Evolutionary conservation across 2,329 filamentous ascomycete genomes (phyloP), one percentile per base, ranked within the genome.

Genomic region (Fusarium avenaceum): DNA sequence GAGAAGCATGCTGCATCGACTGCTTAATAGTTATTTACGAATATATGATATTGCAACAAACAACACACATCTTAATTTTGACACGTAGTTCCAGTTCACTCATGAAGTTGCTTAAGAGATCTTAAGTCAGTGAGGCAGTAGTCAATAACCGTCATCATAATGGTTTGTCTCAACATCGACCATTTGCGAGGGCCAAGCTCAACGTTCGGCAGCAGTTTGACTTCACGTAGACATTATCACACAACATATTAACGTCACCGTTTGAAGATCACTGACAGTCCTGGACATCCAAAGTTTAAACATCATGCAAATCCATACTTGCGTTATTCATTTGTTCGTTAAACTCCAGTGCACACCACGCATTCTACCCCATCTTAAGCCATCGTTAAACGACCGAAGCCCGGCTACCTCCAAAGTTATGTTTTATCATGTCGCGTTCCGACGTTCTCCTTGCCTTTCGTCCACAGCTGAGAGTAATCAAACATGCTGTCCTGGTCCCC

Each of bases 391-490:
- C 39, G 57, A 50, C 49, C 22, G 40, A 65, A 65, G 35, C 40
- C 22, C 19, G 56, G 70, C 71, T 48, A 63, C 60, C 64, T 57
- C 49, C 53, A 44, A 56, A 58, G 55, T 60, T 39, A 33, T 59
- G 53, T 72, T 69, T 50, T 39, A 61, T 43, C 50, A 22, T 52
- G 43, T 51, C 26, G 61, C 56, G 43, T 57, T 35, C 35, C 57
- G 13, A 38, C 57, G 56, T 43, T 45, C 52, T 47, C 57, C 49
- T 42, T 42, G 22, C 32, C 45, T 20, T 51, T 70, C 63, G 62
- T 73, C 66, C 69, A 62, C 70, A 53, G 69, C 54, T 62, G 60
- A 50, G 40, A 60, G 55, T 50, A 26, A 51, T 42, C 40, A 44
- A 52, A 54, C 42, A 56, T 50, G 30, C 20, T 24, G 42, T 47